Evolutionary conservation across 2,329 filamentous ascomycete species (phyloP), one percentile per base, ranked within the genome.

Genomic region (Aspergillus thermomutatus): DNA sequence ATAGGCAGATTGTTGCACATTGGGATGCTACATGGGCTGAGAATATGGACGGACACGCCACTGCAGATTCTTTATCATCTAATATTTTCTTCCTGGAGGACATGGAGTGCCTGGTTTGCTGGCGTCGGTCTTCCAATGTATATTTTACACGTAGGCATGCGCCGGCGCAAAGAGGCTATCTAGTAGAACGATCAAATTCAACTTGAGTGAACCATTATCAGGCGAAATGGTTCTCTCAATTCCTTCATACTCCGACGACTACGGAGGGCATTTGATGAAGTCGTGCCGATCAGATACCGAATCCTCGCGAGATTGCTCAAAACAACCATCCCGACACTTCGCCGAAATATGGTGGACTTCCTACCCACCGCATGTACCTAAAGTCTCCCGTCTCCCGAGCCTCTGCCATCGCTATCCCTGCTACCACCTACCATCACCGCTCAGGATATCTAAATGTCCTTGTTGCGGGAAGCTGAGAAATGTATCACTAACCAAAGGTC

Each of bases 401-500:
- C 31, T 37, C 31, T 37, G 14, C 40, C 14, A 21, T 27, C 23
- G 27, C 14, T 27, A 7, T 19, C 37, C 40, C 21, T 45, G 25
- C 27, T 21, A 31, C 43, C 37, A 53, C 43, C 49, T 26, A 21
- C 10, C 28, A 49, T 50, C 53, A 10, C 21, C 28, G 21, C 43
- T 28, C 23, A 17, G 37, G 49, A 47, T 31, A 43, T 54, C 68
- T 73, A 69, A 72, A 77, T 77, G 75, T 77, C 74, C 66, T 70
- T 77, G 60, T 57, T 77, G 67, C 74, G 75, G 47, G 73, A 77
- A 66, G 75, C 75, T 56, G 75, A 77, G 63, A 76, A 60, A 70
- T 77, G 72, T 59, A 64, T 77, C 59, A 70, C 69, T 66, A 77
- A 76, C 49, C 74, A 75, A 59, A 70, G 69, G 61, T 61, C 69